These are phyloP conservation scores for Coniochaeta sp. DNA, from an alignment of 2,329 filamentous ascomycete species.

Conservation along the genomic window DNA sequence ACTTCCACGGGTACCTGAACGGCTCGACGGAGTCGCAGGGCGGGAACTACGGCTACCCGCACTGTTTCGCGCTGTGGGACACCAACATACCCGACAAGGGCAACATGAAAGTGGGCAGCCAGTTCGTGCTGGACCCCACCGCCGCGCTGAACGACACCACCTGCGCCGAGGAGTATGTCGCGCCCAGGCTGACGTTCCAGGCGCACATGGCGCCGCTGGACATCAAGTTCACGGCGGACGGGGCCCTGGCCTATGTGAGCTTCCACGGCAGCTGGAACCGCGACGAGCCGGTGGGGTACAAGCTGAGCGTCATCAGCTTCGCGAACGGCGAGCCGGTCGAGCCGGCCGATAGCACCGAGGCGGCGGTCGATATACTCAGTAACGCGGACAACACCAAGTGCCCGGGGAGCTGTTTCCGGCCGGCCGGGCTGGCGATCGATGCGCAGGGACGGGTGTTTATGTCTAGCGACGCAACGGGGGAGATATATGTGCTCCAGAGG, in stretches of 20 bases:
- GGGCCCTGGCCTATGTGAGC: slow-evolving; percentile 54
- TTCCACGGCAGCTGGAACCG: slow-evolving; percentile 64
- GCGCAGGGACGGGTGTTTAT: slow-evolving; percentile 49
- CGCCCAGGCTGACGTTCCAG: slow-evolving; percentile 49
- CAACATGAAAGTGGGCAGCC: slow-evolving; percentile 35
- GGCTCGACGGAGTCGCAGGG: slow-evolving; percentile 20
- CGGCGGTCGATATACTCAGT: slow-evolving; percentile 44
- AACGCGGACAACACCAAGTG: slow-evolving; percentile 47
- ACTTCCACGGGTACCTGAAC: slow-evolving; percentile 55
- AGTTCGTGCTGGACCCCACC: slow-evolving; percentile 34
- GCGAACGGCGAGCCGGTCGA: slow-evolving; percentile 31
- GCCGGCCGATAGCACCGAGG: slow-evolving; percentile 32
- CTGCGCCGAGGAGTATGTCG: slow-evolving; percentile 33
- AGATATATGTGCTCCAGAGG: slow-evolving; percentile 50
- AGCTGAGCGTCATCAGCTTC: slow-evolving; percentile 33
- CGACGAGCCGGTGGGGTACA: slow-evolving; percentile 36
- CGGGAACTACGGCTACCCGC: slow-evolving; percentile 63
- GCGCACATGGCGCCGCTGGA: slow-evolving; percentile 67
- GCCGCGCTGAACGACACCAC: slow-evolving; percentile 31
- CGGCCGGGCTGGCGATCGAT: slow-evolving; percentile 50
- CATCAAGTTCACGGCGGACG: slow-evolving; percentile 55
- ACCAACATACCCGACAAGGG: slow-evolving; percentile 34
- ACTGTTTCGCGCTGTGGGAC: slow-evolving; percentile 61
- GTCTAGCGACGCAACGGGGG: slow-evolving; percentile 55
- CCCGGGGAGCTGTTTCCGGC: slow-evolving; percentile 52